Evolutionary conservation across 495 filamentous ascomycete genomes (phyloP), one percentile per base, ranked within the genome.

Genomic region (Penicillium diatomitis): DNA sequence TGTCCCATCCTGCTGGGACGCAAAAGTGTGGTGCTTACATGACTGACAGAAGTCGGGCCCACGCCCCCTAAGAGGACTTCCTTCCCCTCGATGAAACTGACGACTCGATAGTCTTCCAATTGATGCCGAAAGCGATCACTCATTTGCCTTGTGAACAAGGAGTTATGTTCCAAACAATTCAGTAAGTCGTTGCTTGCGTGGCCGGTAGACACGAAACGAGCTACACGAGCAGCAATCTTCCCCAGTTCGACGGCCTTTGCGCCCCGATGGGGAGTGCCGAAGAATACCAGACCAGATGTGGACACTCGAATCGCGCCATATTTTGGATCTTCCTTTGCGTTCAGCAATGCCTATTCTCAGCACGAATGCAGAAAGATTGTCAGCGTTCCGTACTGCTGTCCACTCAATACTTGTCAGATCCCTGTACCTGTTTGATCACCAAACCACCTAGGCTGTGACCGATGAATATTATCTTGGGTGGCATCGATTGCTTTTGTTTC

Each of bases 391-490:
- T 20, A 20, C 2, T 20, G 20, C 20, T 20, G 20, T 20, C 20
- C 20, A 20, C 20, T 20, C 20, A 20, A 20, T 20, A 20, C 20
- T 20, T 20, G 20, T 20, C 20, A 20, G 20, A 20, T 20, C 20
- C 20, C 20, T 20, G 20, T 20, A 42, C 40, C 59, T 76, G 68
- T 47, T 71, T 68, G 42, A 73, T 66, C 4, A 76, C 56, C 30
- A 76, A 56, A 0, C 73, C 69, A 9, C 73, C 73, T 8, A 76
- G 53, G 47, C 68, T 74, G 46, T 76, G 73, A 32, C 70, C 68
- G 30, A 76, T 58, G 32, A 73, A 74, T 32, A 76, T 70, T 9
- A 74, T 64, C 10, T 60, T 66, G 1, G 67, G 63, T 4, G 58
- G 60, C 35, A 51, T 31, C 2, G 59, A 44, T 5, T 48, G 43